Percentiles rank a stretch among this genome's conserved stretches.
Conservation (phyloP, 768 basidiomycete genomes). For the Boletus vinaceobasis region DNA sequence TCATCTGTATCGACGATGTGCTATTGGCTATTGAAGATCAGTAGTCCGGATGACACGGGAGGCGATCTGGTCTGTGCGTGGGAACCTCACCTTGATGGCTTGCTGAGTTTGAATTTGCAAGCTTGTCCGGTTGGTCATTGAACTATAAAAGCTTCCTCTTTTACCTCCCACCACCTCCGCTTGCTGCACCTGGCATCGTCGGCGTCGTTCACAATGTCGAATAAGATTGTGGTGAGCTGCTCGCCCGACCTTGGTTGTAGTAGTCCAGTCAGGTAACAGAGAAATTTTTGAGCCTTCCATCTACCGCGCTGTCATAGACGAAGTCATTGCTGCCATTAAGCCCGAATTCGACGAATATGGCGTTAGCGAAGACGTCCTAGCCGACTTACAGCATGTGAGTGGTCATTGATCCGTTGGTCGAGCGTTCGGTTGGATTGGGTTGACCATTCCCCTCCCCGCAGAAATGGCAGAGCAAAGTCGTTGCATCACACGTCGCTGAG, state of each 20-base stretch:
- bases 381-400: constrained; percentile 85
- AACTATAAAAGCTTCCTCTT: constrained; percentile 39
- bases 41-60: neutral
- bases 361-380: constrained; percentile 85
- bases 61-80: constrained; percentile 43
- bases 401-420: constrained; percentile 12
- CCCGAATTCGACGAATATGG: constrained; percentile 97
- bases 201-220: constrained; percentile 66
- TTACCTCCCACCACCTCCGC: constrained; percentile 33
- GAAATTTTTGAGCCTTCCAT: constrained; percentile 74
- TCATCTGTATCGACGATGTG: neutral
- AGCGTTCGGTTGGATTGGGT: constrained; percentile 1
- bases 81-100: constrained; percentile 27
- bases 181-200: constrained; percentile 27
- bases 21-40: no score
- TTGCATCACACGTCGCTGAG: constrained; percentile 93
- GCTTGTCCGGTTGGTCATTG: constrained; percentile 36
- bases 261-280: constrained; percentile 53
- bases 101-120: constrained; percentile 45
- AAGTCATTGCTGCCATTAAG: constrained; percentile 85
- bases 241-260: constrained; percentile 57
- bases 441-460: constrained; percentile 30
- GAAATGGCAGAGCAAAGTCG: constrained; percentile 97
- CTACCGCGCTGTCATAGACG: constrained; percentile 95
- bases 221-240: constrained; percentile 98